Percentiles rank a stretch among this genome's conserved stretches.
Evolutionary conservation across 176 grass and related monocot genomes (phyloP).

Genomic region (Oryza officinalis): DNA sequence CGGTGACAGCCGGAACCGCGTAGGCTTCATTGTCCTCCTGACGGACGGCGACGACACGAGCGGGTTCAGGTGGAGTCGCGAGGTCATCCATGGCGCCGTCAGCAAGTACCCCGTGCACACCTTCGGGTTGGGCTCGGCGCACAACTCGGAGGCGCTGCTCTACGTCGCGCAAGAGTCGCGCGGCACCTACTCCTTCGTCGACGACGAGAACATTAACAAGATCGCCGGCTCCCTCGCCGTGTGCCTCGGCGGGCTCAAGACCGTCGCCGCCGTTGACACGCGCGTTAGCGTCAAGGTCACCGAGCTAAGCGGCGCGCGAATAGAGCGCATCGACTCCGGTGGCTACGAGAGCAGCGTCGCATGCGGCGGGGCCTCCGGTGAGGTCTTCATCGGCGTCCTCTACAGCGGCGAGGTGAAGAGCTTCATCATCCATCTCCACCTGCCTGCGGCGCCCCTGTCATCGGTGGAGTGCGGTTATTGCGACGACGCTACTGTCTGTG

Average conservation of each 20-base stretch:
- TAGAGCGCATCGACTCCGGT: background rate
- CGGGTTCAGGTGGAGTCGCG: too few relatives aligned
- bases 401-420: slow-evolving; percentile 10
- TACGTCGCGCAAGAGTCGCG: background rate
- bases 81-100: too few relatives aligned
- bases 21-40: background rate
- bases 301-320: background rate
- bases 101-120: background rate
- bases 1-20: background rate
- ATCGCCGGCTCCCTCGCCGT: background rate
- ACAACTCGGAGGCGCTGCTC: background rate
- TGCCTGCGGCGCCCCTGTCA: background rate
- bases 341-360: background rate
- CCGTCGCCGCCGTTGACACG: background rate
- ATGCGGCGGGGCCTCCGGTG: too few relatives aligned
- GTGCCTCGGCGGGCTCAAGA: background rate
- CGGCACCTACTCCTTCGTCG: slow-evolving; percentile 28
- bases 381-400: background rate
- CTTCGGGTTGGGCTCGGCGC: background rate
- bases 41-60: background rate
- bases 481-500: too few relatives aligned
- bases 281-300: background rate
- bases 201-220: background rate
- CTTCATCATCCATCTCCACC: background rate
- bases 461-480: too few relatives aligned